Evolutionary conservation across 108 stramenopile species (phyloP), one percentile per base, ranked within the genome.

Genomic region (Discostella pseudostelligera): DNA sequence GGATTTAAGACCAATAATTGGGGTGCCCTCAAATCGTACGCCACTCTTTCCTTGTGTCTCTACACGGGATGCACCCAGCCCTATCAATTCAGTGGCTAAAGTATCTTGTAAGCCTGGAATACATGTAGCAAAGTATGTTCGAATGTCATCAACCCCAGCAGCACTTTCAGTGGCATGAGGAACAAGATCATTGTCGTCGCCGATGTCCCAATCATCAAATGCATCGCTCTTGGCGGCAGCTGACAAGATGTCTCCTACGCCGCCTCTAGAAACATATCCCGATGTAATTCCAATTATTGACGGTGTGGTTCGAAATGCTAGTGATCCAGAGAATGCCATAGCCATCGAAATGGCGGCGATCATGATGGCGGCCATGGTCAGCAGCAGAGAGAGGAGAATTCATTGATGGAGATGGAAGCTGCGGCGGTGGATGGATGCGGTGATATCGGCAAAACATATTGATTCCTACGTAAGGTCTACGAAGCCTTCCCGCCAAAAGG

Each of bases 21-120:
- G 49, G 10, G 19, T 44, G 0, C 65, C 59, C 62, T 49, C n/a
- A 44, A 74, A 74, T 24, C 72, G 44, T 25, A 81, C 68, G 21
- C 74, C 74, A 39, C 47, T 51, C 28, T 8, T 60, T 32, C 75
- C 65, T 21, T 19, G 32, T 20, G 80, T 48, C 69, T 61, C 59
- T 25, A 69, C 78, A 43, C 70, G 43, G 3, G n/a, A 39, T 12
- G 81, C 81, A 47, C 80, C 81, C 19, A 88, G 68, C 14, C 60
- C 54, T 2, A 44, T 45, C 50, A 93, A 55, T 57, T 93, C 92
- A 39, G 78, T 39, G 2, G 82, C 70, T 40, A 93, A 69, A 8
- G 71, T 46, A 3, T 71, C 48, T 0, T 87, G 69, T 43, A 93
- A 59, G 20, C 92, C 92, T 24, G 92, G 92, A 17, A 84, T 79